Evolutionary conservation across 257 asterid genomes (phyloP), one percentile per base, ranked within the genome.

Genomic region (Echium plantagineum): DNA sequence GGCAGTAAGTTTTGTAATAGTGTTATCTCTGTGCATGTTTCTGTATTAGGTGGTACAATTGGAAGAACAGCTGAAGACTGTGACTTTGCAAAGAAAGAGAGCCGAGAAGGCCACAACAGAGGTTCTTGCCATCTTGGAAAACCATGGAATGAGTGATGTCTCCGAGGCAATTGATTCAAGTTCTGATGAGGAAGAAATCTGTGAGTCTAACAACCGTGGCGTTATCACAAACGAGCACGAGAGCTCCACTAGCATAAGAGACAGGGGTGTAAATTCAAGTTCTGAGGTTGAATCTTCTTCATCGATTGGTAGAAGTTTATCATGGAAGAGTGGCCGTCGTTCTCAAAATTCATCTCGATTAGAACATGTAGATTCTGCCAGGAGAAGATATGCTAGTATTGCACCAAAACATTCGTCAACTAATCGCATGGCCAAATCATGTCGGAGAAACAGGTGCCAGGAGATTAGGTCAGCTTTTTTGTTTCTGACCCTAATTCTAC

Each of bases 21-120:
- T 60, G 58, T 51, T 62, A 55, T 21, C 57, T 13, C 5, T 66
- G 57, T 64, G 12, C 58, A 52, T 68, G 28, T 55, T 17, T 68
- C 18, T 38, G 21, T 47, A 31, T 66, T 51, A 93, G 97, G 95
- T 93, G 31, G 59, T 64, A 47, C 95, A 86, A 74, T 90, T 93
- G 55, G 97, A 84, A 81, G 87, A 81, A 69, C 95, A 86, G 78
- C 79, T 93, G 20, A 86, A 81, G 75, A 70, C 67, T 63, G 91
- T 83, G 15, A 67, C 84, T 57, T 77, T 86, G 46, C 97, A 86
- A 76, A 84, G 94, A 67, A 83, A 76, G 71, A 89, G 82, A 73
- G 97, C 99, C 38, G 99, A 93, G 70, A 89, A 76, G 82, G 99
- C 99, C 67, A 89, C 96, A 24, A 72, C 74, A 0, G 82, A 81